These are phyloP conservation scores for Erodium moschatum DNA, from an alignment of 441 rosid species.

Conservation along the genomic window DNA sequence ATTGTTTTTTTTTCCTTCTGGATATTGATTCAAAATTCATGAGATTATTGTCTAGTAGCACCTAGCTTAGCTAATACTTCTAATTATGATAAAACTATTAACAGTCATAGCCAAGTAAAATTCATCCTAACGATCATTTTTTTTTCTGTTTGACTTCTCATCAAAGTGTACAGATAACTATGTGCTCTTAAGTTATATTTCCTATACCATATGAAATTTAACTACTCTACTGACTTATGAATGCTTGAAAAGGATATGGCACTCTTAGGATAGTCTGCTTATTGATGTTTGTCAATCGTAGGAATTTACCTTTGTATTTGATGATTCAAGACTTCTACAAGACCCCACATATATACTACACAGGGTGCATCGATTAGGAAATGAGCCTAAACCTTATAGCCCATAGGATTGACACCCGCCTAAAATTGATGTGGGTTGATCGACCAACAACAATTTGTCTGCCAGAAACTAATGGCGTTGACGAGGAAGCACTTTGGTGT, in stretches of 20 bases:
- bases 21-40: background rate
- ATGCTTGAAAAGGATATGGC: background rate
- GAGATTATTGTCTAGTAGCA: background rate
- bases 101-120: background rate
- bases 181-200: background rate
- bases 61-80: background rate
- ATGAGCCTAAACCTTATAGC: too few relatives aligned
- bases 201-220: background rate
- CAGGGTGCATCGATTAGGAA: too few relatives aligned
- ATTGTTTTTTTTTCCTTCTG: background rate
- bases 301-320: too few relatives aligned
- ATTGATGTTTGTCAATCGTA: background rate
- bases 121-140: background rate
- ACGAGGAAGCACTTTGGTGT: too few relatives aligned
- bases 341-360: too few relatives aligned
- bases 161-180: background rate
- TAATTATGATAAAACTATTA: background rate
- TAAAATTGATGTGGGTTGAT: too few relatives aligned
- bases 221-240: background rate
- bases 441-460: too few relatives aligned
- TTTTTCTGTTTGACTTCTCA: background rate
- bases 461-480: too few relatives aligned
- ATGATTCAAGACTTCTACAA: too few relatives aligned
- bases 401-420: too few relatives aligned
- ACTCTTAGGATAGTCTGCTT: background rate